Conservation (phyloP, 768 basidiomycete genomes). For the Pleurotus pulmonarius region DNA sequence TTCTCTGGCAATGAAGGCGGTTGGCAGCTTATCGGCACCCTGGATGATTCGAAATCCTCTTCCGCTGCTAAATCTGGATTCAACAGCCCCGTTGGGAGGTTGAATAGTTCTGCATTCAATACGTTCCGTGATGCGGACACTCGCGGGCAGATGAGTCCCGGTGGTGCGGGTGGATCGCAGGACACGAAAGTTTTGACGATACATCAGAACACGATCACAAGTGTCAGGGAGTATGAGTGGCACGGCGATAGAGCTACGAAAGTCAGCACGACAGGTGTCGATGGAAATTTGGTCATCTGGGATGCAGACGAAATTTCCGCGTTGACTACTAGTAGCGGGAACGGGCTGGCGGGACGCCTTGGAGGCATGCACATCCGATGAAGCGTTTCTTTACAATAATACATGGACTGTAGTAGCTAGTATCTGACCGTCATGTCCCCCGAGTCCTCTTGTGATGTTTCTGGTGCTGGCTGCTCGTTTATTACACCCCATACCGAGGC, state of each 20-base stretch:
- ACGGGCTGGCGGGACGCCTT: constrained; percentile 41
- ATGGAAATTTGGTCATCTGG: constrained; percentile 94
- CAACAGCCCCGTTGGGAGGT: constrained; percentile 54
- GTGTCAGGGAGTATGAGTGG: constrained; percentile 71
- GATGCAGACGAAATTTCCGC: constrained; percentile 43
- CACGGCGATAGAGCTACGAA: constrained; percentile 54
- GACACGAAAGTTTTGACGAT: constrained; percentile 84
- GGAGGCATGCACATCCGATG: constrained; percentile 44
- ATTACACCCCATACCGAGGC: constrained; percentile 95
- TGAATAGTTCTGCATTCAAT: constrained; percentile 92
- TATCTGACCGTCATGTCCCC: constrained; percentile 23
- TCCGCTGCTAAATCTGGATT: constrained; percentile 38
- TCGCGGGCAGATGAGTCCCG: constrained; percentile 48
- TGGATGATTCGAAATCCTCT: constrained; percentile 73
- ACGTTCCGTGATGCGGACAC: constrained; percentile 91
- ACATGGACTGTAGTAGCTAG: constrained; percentile 8
- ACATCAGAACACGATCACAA: constrained; percentile 99
- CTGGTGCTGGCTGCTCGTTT: constrained; percentile 60
- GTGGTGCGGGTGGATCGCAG: constrained; percentile 21
- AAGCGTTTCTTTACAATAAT: background rate
- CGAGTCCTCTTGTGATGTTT: constrained; percentile 18
- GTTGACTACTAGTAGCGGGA: constrained; percentile 35
- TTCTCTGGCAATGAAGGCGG: constrained; percentile 73
- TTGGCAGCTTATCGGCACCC: constrained; percentile 76
- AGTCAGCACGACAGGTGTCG: constrained; percentile 91